Percentiles rank a stretch among this genome's conserved stretches.
phyloP scores from a whole-genome alignment of 2,329 filamentous ascomycete genomes.

The Beauveria pseudobassiana region DNA sequence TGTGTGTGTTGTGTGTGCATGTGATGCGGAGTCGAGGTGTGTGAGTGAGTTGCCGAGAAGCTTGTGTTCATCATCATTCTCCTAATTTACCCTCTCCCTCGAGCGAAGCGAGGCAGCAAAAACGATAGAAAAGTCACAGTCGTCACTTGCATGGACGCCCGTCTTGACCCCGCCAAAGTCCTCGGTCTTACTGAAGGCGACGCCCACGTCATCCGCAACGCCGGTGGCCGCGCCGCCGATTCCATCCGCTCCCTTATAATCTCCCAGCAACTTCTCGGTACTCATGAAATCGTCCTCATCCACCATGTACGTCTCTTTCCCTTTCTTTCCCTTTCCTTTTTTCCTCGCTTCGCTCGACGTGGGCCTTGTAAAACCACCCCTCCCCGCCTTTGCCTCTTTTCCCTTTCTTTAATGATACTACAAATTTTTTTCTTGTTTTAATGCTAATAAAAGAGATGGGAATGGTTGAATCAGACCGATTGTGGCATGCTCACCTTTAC shows the following conservation, averaged over 20 bases:
- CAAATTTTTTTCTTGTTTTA: no score
- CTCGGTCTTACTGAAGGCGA: conserved; percentile 68
- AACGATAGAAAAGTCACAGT: conserved; percentile 26
- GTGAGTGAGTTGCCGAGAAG: no score
- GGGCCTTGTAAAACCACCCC: no score
- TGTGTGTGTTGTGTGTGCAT: no score
- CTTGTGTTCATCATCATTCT: no score
- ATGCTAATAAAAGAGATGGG: no score
- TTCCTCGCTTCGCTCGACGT: not conserved
- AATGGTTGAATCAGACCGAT: conserved; percentile 23
- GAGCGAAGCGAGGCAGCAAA: not conserved
- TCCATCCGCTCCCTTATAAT: conserved; percentile 69
- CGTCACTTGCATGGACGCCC: conserved; percentile 78
- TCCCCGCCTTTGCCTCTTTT: no score
- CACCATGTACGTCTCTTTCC: conserved; percentile 47
- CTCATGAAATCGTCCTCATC: conserved; percentile 64
- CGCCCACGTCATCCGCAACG: conserved; percentile 72
- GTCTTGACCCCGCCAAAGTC: conserved; percentile 58
- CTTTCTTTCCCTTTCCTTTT: not conserved
- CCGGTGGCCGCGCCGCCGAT: conserved; percentile 58
- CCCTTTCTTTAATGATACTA: no score
- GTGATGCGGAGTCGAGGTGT: no score
- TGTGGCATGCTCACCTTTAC: conserved; percentile 60
- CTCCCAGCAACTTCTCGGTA: conserved; percentile 71
- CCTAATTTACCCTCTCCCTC: not conserved